A percentile compares a stretch with the other conserved stretches of the same genome.
Conservation (phyloP, 768 basidiomycete genomes). For the Tricholomella constricta region DNA sequence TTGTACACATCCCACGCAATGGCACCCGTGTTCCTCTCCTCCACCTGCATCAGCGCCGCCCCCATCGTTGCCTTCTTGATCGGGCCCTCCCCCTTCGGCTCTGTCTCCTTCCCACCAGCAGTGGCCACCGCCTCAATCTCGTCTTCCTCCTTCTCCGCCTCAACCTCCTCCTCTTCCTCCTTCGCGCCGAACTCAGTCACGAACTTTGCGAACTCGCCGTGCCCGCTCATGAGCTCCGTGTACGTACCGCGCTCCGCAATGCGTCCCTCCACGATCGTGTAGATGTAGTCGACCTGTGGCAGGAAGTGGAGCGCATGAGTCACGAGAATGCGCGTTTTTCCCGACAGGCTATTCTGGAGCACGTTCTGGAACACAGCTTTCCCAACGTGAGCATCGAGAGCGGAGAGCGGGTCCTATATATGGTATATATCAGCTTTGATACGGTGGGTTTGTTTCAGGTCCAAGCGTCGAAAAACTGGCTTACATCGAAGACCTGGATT, state of each 20-base stretch:
- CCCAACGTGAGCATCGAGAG: constrained; percentile 91
- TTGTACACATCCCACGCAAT: constrained; percentile 57
- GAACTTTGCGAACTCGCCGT: constrained; percentile 73
- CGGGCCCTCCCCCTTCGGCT: constrained; percentile 33
- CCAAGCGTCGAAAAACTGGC: neutral
- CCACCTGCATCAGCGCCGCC: constrained; percentile 73
- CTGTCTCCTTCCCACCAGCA: constrained; percentile 26
- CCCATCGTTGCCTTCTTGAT: constrained; percentile 43
- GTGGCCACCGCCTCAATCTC: constrained; percentile 33
- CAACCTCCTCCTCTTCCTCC: constrained; percentile 52
- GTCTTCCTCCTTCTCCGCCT: constrained; percentile 48
- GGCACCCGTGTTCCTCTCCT: constrained; percentile 81
- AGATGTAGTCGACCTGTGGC: constrained; percentile 84
- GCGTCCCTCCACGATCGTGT: constrained; percentile 72
- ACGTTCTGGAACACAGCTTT: constrained; percentile 86
- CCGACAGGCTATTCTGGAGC: constrained; percentile 58
- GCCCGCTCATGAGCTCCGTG: constrained; percentile 60
- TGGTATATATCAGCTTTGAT: neutral
- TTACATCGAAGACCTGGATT: constrained; percentile 81
- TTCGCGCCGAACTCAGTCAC: constrained; percentile 77
- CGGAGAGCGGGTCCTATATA: constrained; percentile 76
- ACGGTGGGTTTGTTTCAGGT: too few species aligned
- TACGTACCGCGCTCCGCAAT: constrained; percentile 85
- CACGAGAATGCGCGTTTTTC: constrained; percentile 85
- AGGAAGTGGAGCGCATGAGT: constrained; percentile 93